Base-by-base conservation (phyloP, 345 rosid species). In the Reutealis trisperma region DNA sequence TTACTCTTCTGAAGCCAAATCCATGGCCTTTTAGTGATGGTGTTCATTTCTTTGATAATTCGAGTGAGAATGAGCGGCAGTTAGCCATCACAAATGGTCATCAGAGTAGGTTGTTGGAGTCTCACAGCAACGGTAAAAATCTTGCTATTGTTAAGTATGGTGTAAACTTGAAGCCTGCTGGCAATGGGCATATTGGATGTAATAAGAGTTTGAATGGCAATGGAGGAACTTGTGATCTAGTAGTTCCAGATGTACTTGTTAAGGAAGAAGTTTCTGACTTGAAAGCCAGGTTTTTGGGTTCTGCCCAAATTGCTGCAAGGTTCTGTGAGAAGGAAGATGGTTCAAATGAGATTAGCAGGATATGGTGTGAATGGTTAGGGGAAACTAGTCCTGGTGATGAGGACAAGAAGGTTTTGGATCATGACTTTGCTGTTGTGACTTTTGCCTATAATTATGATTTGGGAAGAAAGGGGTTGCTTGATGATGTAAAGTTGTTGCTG, bases 281-380 rank as follows among this genome's bases (percentile, higher is more conserved):
- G 82, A 87, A 84, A 55, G 95, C 88, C 57, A 89, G 75, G 70
- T 84, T 85, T 47, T 63, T 82, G 47, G 98, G 97, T 41, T 71
- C 80, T 75, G 94, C 93, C 61, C 77, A 71, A 66, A 91, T 92
- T 77, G 88, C 93, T 78, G 91, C 87, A 1, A 86, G 91, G 83
- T 74, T 87, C 70, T 60, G 64, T 65, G 85, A 85, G 86, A 84
- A 77, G 58, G 88, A 80, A 15, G 63, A 51, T 6, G 57, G 68
- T 34, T 44, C 84, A 13, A 75, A 74, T 70, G 86, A 79, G 82
- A 79, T 91, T 61, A 75, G 81, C 67, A 89, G 88, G 77, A 80
- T 94, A 63, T 94, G 99, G 99, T 96, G 99, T 75, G 97, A 94
- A 85, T 96, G 98, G 96, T 73, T 92, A 71, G 97, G 94, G 64